phyloP scores from a whole-genome alignment of 371 early-diverging fungal species.

The Zopfochytrium polystomum region DNA sequence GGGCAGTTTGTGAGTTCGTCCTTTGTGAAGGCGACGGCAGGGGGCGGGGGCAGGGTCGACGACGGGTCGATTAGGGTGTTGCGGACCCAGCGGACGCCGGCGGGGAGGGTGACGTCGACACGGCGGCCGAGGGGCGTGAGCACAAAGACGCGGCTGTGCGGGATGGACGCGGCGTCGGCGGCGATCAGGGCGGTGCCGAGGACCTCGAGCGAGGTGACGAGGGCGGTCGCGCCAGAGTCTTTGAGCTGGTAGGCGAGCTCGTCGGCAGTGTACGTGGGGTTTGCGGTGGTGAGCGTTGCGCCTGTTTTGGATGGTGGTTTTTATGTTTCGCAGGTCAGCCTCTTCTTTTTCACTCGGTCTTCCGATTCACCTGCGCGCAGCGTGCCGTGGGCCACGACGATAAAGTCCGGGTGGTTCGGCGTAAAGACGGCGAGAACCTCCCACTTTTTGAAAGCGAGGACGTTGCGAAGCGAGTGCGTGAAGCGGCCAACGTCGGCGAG shows the following conservation, averaged over 20 bases:
- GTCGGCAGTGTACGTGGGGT: slow-evolving; percentile 67
- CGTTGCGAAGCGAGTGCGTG: slow-evolving; percentile 67
- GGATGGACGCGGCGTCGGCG: slow-evolving; percentile 55
- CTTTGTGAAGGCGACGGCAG: slow-evolving; percentile 45
- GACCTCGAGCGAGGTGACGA: slow-evolving; percentile 49
- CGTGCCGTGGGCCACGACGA: slow-evolving; percentile 20
- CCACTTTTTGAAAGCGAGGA: slow-evolving; percentile 55
- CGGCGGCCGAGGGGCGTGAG: no score
- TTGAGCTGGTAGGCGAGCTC: slow-evolving; percentile 71
- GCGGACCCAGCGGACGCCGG: not conserved
- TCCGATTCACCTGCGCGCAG: not conserved
- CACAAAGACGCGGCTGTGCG: slow-evolving; percentile 48
- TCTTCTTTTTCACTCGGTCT: not conserved
- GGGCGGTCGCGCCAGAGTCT: slow-evolving; percentile 61
- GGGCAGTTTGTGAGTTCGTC: slow-evolving; percentile 44
- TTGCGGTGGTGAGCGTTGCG: slow-evolving; percentile 65
- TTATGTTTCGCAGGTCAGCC: not conserved
- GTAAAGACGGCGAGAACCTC: slow-evolving; percentile 67
- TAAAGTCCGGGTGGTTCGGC: slow-evolving; percentile 62
- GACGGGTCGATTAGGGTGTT: no score
- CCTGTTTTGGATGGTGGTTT: slow-evolving; percentile 38
- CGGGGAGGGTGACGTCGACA: slow-evolving; percentile 31
- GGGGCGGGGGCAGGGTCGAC: not conserved
- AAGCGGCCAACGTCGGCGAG: slow-evolving; percentile 53
- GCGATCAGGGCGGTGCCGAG: slow-evolving; percentile 53